These are phyloP conservation scores for Sistotremastrum suecicum DNA, from an alignment of 768 basidiomycete genomes.

Conservation along the genomic window DNA sequence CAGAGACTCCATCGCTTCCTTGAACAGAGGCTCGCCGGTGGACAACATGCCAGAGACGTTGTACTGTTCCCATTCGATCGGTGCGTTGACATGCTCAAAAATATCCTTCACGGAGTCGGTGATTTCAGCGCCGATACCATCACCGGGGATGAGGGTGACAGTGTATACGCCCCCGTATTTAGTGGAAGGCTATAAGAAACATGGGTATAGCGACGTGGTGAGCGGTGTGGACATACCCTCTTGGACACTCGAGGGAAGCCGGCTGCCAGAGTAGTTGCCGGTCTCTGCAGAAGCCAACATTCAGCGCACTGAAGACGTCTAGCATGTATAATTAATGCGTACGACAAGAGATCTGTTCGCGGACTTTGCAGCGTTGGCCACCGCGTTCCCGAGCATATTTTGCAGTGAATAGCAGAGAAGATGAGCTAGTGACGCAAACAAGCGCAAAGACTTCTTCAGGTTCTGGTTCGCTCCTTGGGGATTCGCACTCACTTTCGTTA, in stretches of 20 bases:
- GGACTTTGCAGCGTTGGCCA: slow-evolving; percentile 43
- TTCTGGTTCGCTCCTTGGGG: slow-evolving; percentile 3
- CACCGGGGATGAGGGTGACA: slow-evolving; percentile 94
- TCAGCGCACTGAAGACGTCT: slow-evolving; percentile 3
- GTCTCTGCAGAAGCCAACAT: slow-evolving; percentile 28
- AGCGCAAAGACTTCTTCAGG: slow-evolving; percentile 1
- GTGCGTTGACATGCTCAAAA: slow-evolving; percentile 93
- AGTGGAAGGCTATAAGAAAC: slow-evolving; percentile 46
- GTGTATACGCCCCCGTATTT: slow-evolving; percentile 93
- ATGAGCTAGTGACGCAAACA: slow-evolving; percentile 5
- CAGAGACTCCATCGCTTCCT: slow-evolving; percentile 94
- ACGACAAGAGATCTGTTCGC: slow-evolving; percentile 34
- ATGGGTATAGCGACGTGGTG: background rate
- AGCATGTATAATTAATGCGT: slow-evolving; percentile 14
- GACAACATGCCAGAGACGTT: slow-evolving; percentile 94
- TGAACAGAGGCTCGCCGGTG: slow-evolving; percentile 88
- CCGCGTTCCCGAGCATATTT: slow-evolving; percentile 54
- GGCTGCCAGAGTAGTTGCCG: slow-evolving; percentile 65
- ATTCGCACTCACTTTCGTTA: slow-evolving; percentile 6
- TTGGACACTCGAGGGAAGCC: slow-evolving; percentile 65
- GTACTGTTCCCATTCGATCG: slow-evolving; percentile 99
- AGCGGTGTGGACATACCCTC: slow-evolving; percentile 31
- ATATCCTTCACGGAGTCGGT: slow-evolving; percentile 98
- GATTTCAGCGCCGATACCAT: slow-evolving; percentile 95
- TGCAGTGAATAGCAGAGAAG: slow-evolving; percentile 16